phyloP scores from a whole-genome alignment of 1,139 yeast genomes.

The Taphrina communis region DNA sequence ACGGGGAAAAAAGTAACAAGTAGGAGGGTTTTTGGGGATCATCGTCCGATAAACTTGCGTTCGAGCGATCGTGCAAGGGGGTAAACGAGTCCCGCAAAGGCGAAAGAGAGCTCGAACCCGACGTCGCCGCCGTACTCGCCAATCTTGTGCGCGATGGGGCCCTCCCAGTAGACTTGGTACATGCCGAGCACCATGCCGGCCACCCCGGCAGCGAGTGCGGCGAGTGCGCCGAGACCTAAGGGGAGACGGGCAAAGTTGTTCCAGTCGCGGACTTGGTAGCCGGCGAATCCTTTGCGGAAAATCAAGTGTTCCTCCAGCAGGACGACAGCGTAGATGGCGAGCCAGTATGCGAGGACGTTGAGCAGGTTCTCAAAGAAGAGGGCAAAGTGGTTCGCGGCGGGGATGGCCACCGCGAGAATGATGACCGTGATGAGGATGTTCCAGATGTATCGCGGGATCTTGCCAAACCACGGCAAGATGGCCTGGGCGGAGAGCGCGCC shows the following conservation, averaged over 20 bases:
- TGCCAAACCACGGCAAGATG: conserved; percentile 71
- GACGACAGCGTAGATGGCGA: conserved; percentile 81
- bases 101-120: conserved; percentile 79
- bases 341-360: conserved; percentile 88
- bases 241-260: conserved; percentile 59
- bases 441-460: conserved; percentile 83
- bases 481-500: conserved; percentile 85
- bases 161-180: conserved; percentile 82
- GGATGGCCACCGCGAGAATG: conserved; percentile 83
- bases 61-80: conserved; percentile 71
- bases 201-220: conserved; percentile 81
- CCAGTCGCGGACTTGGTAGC: conserved; percentile 70
- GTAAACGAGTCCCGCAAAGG: conserved; percentile 70
- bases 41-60: conserved; percentile 41
- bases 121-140: conserved; percentile 80
- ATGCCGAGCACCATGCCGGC: conserved; percentile 87
- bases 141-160: conserved; percentile 67
- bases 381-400: conserved; percentile 77
- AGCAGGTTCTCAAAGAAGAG: conserved; percentile 80
- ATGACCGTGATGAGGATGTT: conserved; percentile 74
- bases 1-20: too few species aligned
- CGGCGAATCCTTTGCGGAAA: conserved; percentile 66
- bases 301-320: conserved; percentile 77
- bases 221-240: conserved; percentile 74
- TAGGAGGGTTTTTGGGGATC: neutral